A percentile compares a stretch with the other conserved stretches of the same genome.
phyloP scores from a whole-genome alignment of 441 rosid species.

The Populus tomentosa region DNA sequence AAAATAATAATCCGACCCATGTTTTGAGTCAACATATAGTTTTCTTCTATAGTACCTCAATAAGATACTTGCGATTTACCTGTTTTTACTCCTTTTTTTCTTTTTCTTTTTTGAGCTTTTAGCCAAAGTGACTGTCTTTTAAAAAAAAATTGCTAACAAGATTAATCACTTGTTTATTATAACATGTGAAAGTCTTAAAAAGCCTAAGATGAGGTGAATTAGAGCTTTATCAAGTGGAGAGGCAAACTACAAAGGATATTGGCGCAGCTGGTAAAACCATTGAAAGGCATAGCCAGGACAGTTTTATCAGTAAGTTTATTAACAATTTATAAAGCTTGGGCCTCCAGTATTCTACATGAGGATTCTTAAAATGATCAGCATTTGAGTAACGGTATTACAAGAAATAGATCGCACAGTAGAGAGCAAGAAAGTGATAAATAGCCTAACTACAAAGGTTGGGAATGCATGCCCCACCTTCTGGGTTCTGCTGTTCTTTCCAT shows the following conservation, averaged over 20 bases:
- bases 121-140: too few species aligned
- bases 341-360: constrained; percentile 24
- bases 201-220: too few species aligned
- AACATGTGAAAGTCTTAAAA: too few species aligned
- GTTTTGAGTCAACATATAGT: too few species aligned
- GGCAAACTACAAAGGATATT: neutral
- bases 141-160: too few species aligned
- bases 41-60: too few species aligned
- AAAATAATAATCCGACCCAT: too few species aligned
- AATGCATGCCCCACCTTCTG: constrained; percentile 76
- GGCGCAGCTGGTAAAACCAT: neutral
- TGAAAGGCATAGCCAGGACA: neutral
- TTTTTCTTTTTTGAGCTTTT: too few species aligned
- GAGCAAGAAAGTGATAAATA: neutral
- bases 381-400: constrained; percentile 8
- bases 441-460: constrained; percentile 73
- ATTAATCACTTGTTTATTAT: too few species aligned
- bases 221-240: too few species aligned
- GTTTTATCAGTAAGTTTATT: constrained; percentile 14
- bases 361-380: constrained; percentile 18
- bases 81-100: too few species aligned
- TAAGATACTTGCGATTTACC: too few species aligned
- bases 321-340: constrained; percentile 22
- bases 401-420: constrained; percentile 14
- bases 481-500: constrained; percentile 95